phyloP scores from a whole-genome alignment of 768 basidiomycete species.

The Grammothele lineata region DNA sequence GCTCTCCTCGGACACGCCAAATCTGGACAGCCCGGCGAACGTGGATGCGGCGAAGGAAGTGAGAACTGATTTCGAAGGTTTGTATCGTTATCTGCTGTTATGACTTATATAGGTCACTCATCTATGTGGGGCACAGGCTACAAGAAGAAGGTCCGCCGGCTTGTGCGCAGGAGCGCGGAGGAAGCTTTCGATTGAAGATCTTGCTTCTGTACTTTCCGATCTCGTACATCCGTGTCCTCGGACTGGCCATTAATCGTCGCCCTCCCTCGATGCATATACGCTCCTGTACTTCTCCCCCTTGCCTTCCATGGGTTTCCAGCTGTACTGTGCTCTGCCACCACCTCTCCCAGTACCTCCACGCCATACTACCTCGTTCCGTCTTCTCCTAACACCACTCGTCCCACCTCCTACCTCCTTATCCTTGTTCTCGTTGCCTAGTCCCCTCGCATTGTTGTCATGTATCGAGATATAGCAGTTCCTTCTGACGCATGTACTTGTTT shows the following conservation, averaged over 20 bases:
- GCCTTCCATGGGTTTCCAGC: slow-evolving; percentile 3
- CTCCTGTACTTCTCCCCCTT: neutral
- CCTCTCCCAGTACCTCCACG: too few species aligned
- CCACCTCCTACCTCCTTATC: neutral
- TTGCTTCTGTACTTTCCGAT: neutral
- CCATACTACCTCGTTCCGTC: neutral
- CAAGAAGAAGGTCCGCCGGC: slow-evolving; percentile 92
- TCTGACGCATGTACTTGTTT: slow-evolving; percentile 1
- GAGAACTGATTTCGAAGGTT: slow-evolving; percentile 58
- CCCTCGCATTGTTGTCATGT: slow-evolving; percentile 16
- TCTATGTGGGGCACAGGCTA: slow-evolving; percentile 47
- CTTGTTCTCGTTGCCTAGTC: neutral
- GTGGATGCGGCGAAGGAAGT: slow-evolving; percentile 93
- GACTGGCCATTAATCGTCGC: slow-evolving; percentile 7
- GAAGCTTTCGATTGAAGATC: slow-evolving; percentile 65
- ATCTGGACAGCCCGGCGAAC: slow-evolving; percentile 92
- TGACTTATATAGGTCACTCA: too few species aligned
- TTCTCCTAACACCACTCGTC: neutral
- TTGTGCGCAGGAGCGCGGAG: slow-evolving; percentile 85
- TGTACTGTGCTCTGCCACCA: slow-evolving; percentile 12
- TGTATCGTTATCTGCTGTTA: slow-evolving; percentile 13
- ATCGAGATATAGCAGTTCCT: slow-evolving; percentile 15
- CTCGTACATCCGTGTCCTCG: neutral
- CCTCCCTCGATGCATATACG: slow-evolving; percentile 1
- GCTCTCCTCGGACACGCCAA: slow-evolving; percentile 86